Conservation (phyloP, 371 early-diverging fungal genomes). For the Zopfochytrium polystomum region DNA sequence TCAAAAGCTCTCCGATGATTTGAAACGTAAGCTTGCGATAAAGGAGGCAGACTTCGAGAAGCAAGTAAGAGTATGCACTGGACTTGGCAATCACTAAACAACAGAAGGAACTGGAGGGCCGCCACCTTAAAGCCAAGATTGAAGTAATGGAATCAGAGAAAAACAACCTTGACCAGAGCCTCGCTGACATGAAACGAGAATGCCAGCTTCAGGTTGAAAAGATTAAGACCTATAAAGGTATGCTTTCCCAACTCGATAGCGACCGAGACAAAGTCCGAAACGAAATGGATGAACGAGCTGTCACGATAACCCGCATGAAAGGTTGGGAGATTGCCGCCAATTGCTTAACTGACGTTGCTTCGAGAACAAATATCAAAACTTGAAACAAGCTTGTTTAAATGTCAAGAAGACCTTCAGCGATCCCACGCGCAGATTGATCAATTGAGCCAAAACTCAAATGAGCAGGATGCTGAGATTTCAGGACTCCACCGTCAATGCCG, state of each 20-base stretch:
- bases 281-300: slow-evolving; percentile 41
- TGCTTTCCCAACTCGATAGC: slow-evolving; percentile 40
- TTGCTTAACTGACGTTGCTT: neutral
- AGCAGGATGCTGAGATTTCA: slow-evolving; percentile 40
- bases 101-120: too few species aligned
- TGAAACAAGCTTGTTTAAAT: slow-evolving; percentile 16
- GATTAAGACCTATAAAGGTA: slow-evolving; percentile 29
- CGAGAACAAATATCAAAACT: neutral
- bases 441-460: slow-evolving; percentile 30
- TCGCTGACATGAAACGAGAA: too few species aligned
- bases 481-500: slow-evolving; percentile 28
- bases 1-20: slow-evolving; percentile 13
- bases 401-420: slow-evolving; percentile 22
- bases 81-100: too few species aligned
- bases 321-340: neutral
- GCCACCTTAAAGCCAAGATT: too few species aligned
- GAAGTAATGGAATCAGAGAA: too few species aligned
- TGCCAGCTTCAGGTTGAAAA: too few species aligned
- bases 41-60: too few species aligned
- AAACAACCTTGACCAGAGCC: too few species aligned
- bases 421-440: slow-evolving; percentile 37
- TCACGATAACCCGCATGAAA: slow-evolving; percentile 35
- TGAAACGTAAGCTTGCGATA: too few species aligned
- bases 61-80: too few species aligned
- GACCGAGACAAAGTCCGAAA: slow-evolving; percentile 41